Percentiles rank a stretch among this genome's conserved stretches.
Conservation (phyloP, 768 basidiomycete genomes). For the Lentinula boryana region DNA sequence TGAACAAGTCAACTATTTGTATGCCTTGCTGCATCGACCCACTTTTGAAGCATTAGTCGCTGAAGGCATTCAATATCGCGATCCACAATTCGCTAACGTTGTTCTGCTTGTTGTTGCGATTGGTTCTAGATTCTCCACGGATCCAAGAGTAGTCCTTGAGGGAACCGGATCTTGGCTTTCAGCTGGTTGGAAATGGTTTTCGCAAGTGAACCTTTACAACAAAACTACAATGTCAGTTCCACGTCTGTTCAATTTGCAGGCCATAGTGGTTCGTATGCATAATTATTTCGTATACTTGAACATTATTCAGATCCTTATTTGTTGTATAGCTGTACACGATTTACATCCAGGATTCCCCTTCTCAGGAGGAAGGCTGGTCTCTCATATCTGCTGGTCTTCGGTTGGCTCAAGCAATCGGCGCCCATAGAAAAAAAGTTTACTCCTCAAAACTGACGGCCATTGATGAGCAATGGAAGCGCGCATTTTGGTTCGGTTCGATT, state of each 20-base stretch:
- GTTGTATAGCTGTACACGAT: constrained; percentile 23
- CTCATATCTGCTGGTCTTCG: constrained; percentile 34
- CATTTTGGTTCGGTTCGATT: constrained; percentile 30
- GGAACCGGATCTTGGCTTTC: constrained; percentile 26
- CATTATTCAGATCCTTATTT: constrained; percentile 17
- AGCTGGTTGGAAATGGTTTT: constrained; percentile 39
- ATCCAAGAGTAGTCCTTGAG: constrained; percentile 30
- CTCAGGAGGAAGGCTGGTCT: constrained; percentile 26
- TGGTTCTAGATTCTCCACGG: constrained; percentile 36
- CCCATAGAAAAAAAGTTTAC: constrained; percentile 12
- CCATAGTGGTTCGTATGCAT: constrained; percentile 19
- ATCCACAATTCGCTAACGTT: constrained; percentile 32
- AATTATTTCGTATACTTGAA: constrained; percentile 9
- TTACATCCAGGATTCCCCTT: constrained; percentile 25
- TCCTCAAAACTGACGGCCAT: constrained; percentile 21
- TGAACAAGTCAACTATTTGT: constrained; percentile 31
- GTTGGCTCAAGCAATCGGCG: constrained; percentile 38
- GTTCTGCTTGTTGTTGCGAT: constrained; percentile 45
- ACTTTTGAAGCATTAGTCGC: constrained; percentile 31
- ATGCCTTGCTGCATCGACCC: constrained; percentile 45
- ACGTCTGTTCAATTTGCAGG: constrained; percentile 33
- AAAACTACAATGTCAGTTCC: constrained; percentile 26
- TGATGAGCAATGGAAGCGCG: constrained; percentile 46
- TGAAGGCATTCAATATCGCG: constrained; percentile 28
- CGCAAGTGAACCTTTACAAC: constrained; percentile 31